These are phyloP conservation scores for Cutaneotrichosporon cavernicola DNA, from an alignment of 1,284 basidiomycete species.

Conservation along the genomic window DNA sequence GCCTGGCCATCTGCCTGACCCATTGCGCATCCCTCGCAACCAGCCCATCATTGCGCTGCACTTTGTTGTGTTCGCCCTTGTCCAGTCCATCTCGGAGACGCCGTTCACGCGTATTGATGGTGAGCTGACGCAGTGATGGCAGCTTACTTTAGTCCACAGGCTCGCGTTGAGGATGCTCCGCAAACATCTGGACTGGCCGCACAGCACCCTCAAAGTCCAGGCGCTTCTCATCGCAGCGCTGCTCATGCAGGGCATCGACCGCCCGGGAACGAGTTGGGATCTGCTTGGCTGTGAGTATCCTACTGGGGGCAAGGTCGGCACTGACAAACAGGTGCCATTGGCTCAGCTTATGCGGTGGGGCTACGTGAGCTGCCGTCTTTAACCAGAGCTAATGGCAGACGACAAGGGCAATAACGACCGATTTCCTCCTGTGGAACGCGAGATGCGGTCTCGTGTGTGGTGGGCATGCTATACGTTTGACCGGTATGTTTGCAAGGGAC, in stretches of 20 bases:
- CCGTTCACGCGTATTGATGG: slow-evolving; percentile 10
- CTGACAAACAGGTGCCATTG: slow-evolving; percentile 20
- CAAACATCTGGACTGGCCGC: slow-evolving; percentile 28
- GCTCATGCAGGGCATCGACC: slow-evolving; percentile 28
- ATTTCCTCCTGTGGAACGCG: slow-evolving; percentile 15
- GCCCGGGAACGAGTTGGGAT: slow-evolving; percentile 24
- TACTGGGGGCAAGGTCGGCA: no score
- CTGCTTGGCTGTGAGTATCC: slow-evolving; percentile 23
- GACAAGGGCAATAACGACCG: slow-evolving; percentile 12
- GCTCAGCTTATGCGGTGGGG: slow-evolving; percentile 26
- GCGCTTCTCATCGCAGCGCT: slow-evolving; percentile 24
- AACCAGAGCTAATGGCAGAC: not conserved
- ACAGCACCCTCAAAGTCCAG: slow-evolving; percentile 25
- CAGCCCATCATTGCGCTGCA: slow-evolving; percentile 25
- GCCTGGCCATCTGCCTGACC: not conserved
- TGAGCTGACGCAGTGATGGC: not conserved
- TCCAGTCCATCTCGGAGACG: slow-evolving; percentile 16
- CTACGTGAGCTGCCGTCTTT: slow-evolving; percentile 7
- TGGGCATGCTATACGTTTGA: slow-evolving; percentile 30
- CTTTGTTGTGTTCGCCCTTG: slow-evolving; percentile 26
- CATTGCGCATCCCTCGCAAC: slow-evolving; percentile 9
- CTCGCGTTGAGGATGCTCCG: slow-evolving; percentile 21
- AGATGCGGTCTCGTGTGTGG: slow-evolving; percentile 26
- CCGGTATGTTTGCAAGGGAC: slow-evolving; percentile 1
- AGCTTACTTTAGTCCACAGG: slow-evolving; percentile 10